phyloP scores from a whole-genome alignment of 2,329 filamentous ascomycete species.

The Exophiala oligosperma region DNA sequence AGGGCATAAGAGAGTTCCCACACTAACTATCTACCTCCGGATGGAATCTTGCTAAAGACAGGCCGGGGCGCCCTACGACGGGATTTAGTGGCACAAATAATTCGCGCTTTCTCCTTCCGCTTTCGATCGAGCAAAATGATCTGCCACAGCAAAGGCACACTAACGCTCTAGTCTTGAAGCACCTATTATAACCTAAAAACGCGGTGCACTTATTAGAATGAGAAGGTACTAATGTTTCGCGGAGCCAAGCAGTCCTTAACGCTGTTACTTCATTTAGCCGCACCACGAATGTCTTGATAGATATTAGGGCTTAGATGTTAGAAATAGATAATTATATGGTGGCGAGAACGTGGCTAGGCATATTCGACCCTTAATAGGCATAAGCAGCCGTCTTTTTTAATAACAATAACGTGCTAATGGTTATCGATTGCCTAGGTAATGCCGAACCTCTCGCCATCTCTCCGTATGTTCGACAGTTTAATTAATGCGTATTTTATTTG shows the following conservation, averaged over 20 bases:
- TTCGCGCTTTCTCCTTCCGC: conserved; percentile 48
- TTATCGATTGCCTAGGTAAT: conserved; percentile 32
- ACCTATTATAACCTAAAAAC: conserved; percentile 59
- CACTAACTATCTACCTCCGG: conserved; percentile 58
- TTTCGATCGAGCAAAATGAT: conserved; percentile 58
- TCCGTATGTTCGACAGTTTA: conserved; percentile 56
- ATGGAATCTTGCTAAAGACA: conserved; percentile 62
- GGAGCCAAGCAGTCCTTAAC: conserved; percentile 33
- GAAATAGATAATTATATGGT: conserved; percentile 59
- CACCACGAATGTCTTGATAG: conserved; percentile 57
- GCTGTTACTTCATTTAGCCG: conserved; percentile 34
- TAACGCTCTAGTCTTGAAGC: conserved; percentile 64
- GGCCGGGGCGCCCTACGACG: conserved; percentile 45
- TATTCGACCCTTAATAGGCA: conserved; percentile 38
- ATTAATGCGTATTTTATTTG: conserved; percentile 64
- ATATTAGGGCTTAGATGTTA: conserved; percentile 70
- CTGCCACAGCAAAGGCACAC: conserved; percentile 59
- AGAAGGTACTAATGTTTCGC: neutral
- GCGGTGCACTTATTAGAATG: conserved; percentile 7
- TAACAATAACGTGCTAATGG: conserved; percentile 33
- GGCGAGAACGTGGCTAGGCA: conserved; percentile 54
- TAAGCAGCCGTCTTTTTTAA: conserved; percentile 55
- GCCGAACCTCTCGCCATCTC: conserved; percentile 54
- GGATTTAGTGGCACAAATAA: conserved; percentile 74
- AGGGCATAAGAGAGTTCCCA: conserved; percentile 63